Conservation (phyloP, 805 yeast species). For the Ogataea polymorpha region DNA sequence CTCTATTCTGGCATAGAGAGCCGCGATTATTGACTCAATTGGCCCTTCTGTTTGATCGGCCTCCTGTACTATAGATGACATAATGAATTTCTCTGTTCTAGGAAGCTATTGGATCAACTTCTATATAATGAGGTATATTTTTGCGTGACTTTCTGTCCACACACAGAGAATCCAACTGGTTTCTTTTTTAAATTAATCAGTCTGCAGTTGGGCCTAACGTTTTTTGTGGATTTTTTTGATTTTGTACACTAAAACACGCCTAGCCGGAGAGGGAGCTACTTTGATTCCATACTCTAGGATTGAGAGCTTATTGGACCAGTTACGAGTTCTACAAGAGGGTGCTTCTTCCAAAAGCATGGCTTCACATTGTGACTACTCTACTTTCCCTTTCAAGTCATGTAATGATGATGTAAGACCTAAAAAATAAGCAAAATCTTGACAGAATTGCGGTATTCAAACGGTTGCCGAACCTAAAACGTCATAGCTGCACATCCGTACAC, state of each 20-base stretch:
- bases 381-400: background rate
- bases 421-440: background rate
- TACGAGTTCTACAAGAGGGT: background rate
- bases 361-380: background rate
- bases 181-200: slow-evolving; percentile 4
- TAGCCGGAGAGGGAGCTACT: background rate
- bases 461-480: background rate
- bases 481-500: slow-evolving; percentile 5
- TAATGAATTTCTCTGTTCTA: background rate
- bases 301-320: too few relatives aligned
- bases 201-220: slow-evolving; percentile 10
- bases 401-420: background rate
- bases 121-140: background rate
- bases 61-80: slow-evolving; percentile 1
- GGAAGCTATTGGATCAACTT: background rate
- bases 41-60: slow-evolving; percentile 4
- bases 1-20: slow-evolving; percentile 35
- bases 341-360: background rate
- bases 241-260: slow-evolving; percentile 5
- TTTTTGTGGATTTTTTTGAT: slow-evolving; percentile 5
- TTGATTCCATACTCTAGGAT: background rate
- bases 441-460: slow-evolving; percentile 1
- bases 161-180: background rate
- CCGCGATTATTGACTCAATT: slow-evolving; percentile 31
- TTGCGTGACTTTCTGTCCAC: background rate